These are phyloP conservation scores for Coemansia asiatica DNA, from an alignment of 192 early-diverging fungal species.

Conservation along the genomic window DNA sequence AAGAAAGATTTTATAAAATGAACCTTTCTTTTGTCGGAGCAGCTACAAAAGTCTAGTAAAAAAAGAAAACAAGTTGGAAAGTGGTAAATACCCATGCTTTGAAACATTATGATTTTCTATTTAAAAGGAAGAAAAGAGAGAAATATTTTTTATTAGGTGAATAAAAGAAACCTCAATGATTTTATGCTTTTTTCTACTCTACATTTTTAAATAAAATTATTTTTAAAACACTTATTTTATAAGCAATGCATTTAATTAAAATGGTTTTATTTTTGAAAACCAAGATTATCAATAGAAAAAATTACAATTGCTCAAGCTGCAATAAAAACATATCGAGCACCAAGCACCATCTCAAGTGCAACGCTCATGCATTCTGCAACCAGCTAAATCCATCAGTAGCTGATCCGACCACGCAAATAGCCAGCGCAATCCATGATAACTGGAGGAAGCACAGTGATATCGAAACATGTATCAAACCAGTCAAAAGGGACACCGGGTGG, in stretches of 20 bases:
- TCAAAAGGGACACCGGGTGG: not conserved
- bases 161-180: too few species aligned
- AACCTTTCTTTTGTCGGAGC: too few species aligned
- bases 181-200: too few species aligned
- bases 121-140: conserved; percentile 2
- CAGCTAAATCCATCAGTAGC: not conserved
- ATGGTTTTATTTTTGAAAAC: not conserved
- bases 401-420: not conserved
- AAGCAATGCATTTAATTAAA: not conserved
- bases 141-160: not conserved
- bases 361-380: not conserved
- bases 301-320: not conserved
- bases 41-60: too few species aligned
- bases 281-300: not conserved
- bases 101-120: too few species aligned
- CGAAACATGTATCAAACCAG: not conserved
- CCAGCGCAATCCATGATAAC: not conserved
- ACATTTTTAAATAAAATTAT: too few species aligned
- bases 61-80: too few species aligned
- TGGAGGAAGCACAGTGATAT: not conserved
- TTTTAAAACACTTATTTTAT: too few species aligned
- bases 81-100: too few species aligned
- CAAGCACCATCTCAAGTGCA: not conserved
- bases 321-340: not conserved
- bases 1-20: too few species aligned